Evolutionary conservation across 805 yeast species (phyloP).

Genomic region (Saturnispora kantuleensis): DNA sequence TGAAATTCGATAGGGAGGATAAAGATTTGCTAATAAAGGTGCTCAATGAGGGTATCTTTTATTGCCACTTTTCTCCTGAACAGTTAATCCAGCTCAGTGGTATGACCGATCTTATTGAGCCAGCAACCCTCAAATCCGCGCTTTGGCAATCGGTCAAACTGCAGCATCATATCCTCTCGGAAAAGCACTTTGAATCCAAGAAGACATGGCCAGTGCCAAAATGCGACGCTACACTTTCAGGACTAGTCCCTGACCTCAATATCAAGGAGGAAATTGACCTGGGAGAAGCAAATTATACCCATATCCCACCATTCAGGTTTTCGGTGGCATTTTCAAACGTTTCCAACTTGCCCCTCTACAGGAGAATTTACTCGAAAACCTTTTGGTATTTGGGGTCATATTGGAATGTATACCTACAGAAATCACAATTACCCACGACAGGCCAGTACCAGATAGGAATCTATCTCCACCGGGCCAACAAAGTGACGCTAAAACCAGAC

Average conservation of each 20-base stretch:
- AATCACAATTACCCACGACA: slow-evolving; percentile 30
- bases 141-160: slow-evolving; percentile 40
- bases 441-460: slow-evolving; percentile 45
- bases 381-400: slow-evolving; percentile 55
- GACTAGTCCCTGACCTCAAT: slow-evolving; percentile 32
- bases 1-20: slow-evolving; percentile 9
- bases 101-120: slow-evolving; percentile 27
- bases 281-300: slow-evolving; percentile 25
- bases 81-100: slow-evolving; percentile 29
- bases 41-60: slow-evolving; percentile 34
- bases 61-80: slow-evolving; percentile 41
- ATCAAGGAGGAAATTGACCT: neutral
- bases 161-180: slow-evolving; percentile 18
- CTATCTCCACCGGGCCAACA: slow-evolving; percentile 41
- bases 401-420: slow-evolving; percentile 49
- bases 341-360: slow-evolving; percentile 34
- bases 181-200: slow-evolving; percentile 4
- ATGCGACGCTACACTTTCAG: slow-evolving; percentile 39
- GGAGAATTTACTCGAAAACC: slow-evolving; percentile 40
- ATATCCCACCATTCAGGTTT: slow-evolving; percentile 45
- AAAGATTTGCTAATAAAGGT: slow-evolving; percentile 22
- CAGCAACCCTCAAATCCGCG: slow-evolving; percentile 34
- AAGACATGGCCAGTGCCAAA: slow-evolving; percentile 32
- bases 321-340: slow-evolving; percentile 43
- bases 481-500: slow-evolving; percentile 10